phyloP scores from a whole-genome alignment of 495 filamentous ascomycete genomes.

The Diplogelasinospora grovesii region DNA sequence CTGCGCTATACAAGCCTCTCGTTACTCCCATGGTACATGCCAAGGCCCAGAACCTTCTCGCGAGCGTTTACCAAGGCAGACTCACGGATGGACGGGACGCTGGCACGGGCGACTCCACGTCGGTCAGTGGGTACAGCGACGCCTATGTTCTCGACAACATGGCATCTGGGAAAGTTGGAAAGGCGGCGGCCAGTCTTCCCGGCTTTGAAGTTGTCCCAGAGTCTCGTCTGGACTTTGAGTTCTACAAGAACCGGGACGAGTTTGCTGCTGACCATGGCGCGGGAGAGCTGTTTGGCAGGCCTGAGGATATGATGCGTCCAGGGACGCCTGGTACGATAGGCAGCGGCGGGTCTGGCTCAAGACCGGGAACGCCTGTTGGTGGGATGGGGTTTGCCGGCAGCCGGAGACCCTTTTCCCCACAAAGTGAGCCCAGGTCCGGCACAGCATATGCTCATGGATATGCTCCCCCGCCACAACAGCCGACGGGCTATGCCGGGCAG shows the following conservation, averaged over 20 bases:
- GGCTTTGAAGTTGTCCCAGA: conserved; percentile 89
- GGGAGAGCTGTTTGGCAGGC: conserved; percentile 62
- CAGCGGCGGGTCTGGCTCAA: conserved; percentile 30
- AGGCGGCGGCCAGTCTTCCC: conserved; percentile 40
- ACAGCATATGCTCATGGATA: conserved; percentile 17
- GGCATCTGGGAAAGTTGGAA: conserved; percentile 68
- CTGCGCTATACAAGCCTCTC: conserved; percentile 79
- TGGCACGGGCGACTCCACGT: conserved; percentile 52
- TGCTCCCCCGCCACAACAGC: conserved; percentile 11
- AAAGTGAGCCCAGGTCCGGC: conserved; percentile 9
- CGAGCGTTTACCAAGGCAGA: conserved; percentile 73
- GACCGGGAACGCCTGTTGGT: conserved; percentile 36
- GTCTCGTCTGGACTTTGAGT: conserved; percentile 83
- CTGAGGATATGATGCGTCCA: conserved; percentile 59
- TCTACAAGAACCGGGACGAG: conserved; percentile 82
- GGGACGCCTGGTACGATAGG: conserved; percentile 55
- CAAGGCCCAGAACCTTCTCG: conserved; percentile 75
- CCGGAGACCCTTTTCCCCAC: conserved; percentile 13
- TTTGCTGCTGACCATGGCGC: conserved; percentile 85
- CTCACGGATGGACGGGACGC: conserved; percentile 48
- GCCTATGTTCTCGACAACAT: conserved; percentile 70
- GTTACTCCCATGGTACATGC: conserved; percentile 95
- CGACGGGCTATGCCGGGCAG: conserved; percentile 10
- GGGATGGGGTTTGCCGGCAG: conserved; percentile 26
- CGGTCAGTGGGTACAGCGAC: conserved; percentile 62